phyloP scores from a whole-genome alignment of 2,329 filamentous ascomycete genomes.

The Neofusicoccum sp. region DNA sequence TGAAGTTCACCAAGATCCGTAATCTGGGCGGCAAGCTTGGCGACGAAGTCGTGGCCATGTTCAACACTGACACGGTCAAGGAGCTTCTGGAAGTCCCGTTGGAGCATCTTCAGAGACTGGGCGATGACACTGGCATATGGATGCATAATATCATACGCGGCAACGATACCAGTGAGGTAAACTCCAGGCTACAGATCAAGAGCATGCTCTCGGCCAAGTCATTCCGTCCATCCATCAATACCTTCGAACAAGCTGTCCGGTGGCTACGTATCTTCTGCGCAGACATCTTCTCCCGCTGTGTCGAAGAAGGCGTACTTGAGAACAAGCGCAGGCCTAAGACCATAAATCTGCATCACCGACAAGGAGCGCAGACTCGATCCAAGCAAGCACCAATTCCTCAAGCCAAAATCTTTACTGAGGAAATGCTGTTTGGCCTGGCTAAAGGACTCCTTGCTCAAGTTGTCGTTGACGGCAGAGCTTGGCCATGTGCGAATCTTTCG shows the following conservation, averaged over 20 bases:
- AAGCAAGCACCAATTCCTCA: constrained; percentile 76
- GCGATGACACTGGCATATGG: constrained; percentile 84
- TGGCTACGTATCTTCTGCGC: constrained; percentile 92
- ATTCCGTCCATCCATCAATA: constrained; percentile 82
- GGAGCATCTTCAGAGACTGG: constrained; percentile 75
- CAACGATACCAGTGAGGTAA: constrained; percentile 85
- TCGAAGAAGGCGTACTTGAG: constrained; percentile 88
- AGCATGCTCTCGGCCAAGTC: constrained; percentile 97
- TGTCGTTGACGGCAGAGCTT: constrained; percentile 74
- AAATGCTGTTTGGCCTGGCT: constrained; percentile 72
- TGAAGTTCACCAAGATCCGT: constrained; percentile 94
- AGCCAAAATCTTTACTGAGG: constrained; percentile 73
- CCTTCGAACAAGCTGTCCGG: constrained; percentile 72
- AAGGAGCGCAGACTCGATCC: constrained; percentile 72
- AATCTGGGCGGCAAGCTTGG: constrained; percentile 95
- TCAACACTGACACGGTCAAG: constrained; percentile 76
- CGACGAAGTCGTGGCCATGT: constrained; percentile 78
- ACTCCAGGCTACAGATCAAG: constrained; percentile 88
- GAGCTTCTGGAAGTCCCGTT: constrained; percentile 74
- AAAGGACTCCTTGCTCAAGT: constrained; percentile 78
- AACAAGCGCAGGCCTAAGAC: constrained; percentile 84
- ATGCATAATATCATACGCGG: constrained; percentile 83
- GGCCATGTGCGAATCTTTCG: constrained; percentile 91
- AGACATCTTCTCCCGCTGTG: constrained; percentile 85
- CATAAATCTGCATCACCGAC: constrained; percentile 81